A percentile compares a stretch with the other conserved stretches of the same genome.
phyloP scores from a whole-genome alignment of 73 alveolate species.

The Blepharisma japonicum region DNA sequence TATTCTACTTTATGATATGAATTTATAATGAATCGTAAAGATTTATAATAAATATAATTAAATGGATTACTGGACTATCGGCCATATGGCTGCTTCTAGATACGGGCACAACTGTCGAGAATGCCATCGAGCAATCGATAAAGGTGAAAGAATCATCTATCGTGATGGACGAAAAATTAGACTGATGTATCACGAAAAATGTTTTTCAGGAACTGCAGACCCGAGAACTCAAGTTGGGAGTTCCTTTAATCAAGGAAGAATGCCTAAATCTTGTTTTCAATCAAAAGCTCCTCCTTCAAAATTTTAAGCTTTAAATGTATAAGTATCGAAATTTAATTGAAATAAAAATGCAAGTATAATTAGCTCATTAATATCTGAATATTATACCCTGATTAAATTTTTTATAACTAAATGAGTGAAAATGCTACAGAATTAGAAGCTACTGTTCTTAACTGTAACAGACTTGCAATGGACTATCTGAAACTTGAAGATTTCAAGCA shows the following conservation, averaged over 20 bases:
- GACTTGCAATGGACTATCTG: conserved; percentile 32
- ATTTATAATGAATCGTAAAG: too few species aligned
- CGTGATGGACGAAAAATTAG: conserved; percentile 32
- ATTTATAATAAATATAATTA: too few species aligned
- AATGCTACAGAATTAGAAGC: background rate
- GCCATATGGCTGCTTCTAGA: background rate
- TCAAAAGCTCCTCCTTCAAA: conserved; percentile 31
- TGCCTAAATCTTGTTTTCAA: conserved; percentile 12
- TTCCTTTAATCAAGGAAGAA: conserved; percentile 30
- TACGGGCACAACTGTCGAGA: conserved; percentile 18
- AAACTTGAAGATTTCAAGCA: conserved; percentile 17
- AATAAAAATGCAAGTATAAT: too few species aligned
- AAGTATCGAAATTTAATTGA: background rate
- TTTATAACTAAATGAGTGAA: too few species aligned
- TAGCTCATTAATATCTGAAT: too few species aligned
- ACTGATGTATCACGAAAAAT: conserved; percentile 26
- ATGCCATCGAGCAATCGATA: conserved; percentile 14
- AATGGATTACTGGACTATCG: conserved; percentile 31
- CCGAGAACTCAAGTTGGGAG: conserved; percentile 27
- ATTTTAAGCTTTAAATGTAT: too few species aligned
- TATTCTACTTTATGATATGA: too few species aligned
- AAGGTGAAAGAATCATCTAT: conserved; percentile 27
- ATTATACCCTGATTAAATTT: too few species aligned
- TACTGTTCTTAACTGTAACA: background rate
- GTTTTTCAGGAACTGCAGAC: conserved; percentile 33